Conservation (phyloP, 306 rosid genomes). For the Hylodesmum podocarpum region DNA sequence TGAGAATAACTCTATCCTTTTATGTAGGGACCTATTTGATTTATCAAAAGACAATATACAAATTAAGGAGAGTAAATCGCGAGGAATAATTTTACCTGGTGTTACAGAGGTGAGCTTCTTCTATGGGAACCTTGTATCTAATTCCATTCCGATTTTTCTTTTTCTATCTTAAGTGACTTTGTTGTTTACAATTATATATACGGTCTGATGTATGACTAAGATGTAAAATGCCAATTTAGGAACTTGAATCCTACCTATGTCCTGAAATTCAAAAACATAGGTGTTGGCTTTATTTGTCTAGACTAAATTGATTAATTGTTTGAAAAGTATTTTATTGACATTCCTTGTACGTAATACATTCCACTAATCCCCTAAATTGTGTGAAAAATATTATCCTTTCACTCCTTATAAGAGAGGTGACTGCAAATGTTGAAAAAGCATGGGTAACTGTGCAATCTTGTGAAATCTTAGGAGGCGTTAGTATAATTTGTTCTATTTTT, state of each 20-base stretch:
- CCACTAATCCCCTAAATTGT: too few relatives aligned
- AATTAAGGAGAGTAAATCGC: slow-evolving; percentile 77
- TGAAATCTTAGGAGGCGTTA: too few relatives aligned
- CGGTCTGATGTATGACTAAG: neutral
- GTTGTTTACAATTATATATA: neutral
- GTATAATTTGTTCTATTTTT: slow-evolving; percentile 6
- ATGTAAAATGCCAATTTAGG: too few relatives aligned
- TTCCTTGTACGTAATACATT: too few relatives aligned
- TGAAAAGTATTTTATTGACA: neutral
- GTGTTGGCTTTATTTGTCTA: neutral
- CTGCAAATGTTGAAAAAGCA: too few relatives aligned
- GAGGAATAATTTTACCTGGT: slow-evolving; percentile 69
- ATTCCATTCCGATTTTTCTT: neutral
- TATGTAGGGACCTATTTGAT: slow-evolving; percentile 76
- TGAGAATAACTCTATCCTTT: neutral
- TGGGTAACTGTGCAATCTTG: too few relatives aligned
- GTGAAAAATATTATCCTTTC: too few relatives aligned
- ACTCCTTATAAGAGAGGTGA: too few relatives aligned
- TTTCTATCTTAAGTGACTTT: slow-evolving; percentile 1
- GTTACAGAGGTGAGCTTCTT: slow-evolving; percentile 61
- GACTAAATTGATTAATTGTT: too few relatives aligned
- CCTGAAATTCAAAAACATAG: neutral
- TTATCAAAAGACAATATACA: slow-evolving; percentile 79
- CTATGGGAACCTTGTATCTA: neutral
- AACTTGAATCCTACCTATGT: neutral